A percentile compares a stretch with the other conserved stretches of the same genome.
Evolutionary conservation across 148 eudicot genomes (phyloP).

Genomic region (Fallopia convolvulus): DNA sequence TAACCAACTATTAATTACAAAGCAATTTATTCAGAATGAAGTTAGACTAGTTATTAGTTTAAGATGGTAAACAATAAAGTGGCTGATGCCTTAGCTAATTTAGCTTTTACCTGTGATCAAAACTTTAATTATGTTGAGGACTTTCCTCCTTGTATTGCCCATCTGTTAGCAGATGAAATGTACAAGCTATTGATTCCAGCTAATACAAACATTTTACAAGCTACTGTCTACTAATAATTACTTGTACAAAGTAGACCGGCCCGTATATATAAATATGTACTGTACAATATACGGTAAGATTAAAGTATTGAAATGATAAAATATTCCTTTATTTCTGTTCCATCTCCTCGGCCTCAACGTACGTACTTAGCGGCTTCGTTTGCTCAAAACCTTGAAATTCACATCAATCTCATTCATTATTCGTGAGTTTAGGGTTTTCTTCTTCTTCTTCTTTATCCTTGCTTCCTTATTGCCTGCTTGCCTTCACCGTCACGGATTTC

Average conservation of each 20-base stretch:
- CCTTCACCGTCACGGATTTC: slow-evolving; percentile 6
- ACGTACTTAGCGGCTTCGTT: slow-evolving; percentile 4
- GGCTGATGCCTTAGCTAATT: no score
- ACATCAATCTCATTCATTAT: neutral
- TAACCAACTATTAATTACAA: neutral
- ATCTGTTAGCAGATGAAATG: neutral
- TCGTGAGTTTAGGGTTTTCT: neutral
- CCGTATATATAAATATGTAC: neutral
- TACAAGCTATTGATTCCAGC: neutral
- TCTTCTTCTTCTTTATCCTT: neutral
- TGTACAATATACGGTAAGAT: neutral
- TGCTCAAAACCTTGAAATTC: slow-evolving; percentile 8
- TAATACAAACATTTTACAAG: neutral
- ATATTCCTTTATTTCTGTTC: slow-evolving; percentile 3
- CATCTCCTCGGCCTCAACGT: neutral
- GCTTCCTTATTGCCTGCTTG: neutral
- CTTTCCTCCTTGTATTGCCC: no score
- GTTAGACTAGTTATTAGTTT: no score
- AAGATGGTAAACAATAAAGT: no score
- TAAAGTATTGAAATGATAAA: neutral
- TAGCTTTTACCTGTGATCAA: no score
- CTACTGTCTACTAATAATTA: neutral
- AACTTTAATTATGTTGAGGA: no score
- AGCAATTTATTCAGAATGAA: neutral
- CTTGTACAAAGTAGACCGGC: neutral